Conservation (phyloP, 805 yeast species). For the Candida piceae region DNA sequence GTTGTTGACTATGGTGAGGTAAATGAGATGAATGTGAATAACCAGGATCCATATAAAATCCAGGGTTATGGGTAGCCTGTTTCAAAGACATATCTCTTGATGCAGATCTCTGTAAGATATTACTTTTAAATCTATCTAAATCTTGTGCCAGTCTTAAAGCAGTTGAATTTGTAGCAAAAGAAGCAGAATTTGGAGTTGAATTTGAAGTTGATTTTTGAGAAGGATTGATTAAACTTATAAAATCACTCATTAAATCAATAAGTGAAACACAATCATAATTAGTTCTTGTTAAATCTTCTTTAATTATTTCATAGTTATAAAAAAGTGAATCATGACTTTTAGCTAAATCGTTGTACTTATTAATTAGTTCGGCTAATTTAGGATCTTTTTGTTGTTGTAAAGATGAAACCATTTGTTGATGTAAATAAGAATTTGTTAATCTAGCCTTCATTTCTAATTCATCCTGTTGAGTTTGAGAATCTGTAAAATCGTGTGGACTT, state of each 20-base stretch:
- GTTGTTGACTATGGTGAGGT: constrained; percentile 6
- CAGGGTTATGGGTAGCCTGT: constrained; percentile 16
- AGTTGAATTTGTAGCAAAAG: constrained; percentile 4
- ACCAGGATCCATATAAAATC: constrained; percentile 13
- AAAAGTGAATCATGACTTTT: constrained; percentile 40
- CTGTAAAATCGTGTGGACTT: constrained; percentile 17
- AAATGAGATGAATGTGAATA: constrained; percentile 7
- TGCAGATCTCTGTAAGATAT: constrained; percentile 29
- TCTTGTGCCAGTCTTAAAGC: constrained; percentile 11
- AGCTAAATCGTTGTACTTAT: constrained; percentile 33
- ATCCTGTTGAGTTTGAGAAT: constrained; percentile 13
- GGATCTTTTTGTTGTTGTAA: constrained; percentile 12
- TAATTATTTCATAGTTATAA: constrained; percentile 42
- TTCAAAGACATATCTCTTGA: constrained; percentile 27
- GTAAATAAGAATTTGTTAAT: constrained; percentile 19
- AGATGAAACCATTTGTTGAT: constrained; percentile 18
- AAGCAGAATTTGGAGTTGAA: background rate
- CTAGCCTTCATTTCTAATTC: constrained; percentile 21
- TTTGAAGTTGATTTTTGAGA: constrained; percentile 2
- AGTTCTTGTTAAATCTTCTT: constrained; percentile 42
- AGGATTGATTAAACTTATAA: constrained; percentile 7
- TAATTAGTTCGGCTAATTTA: constrained; percentile 10
- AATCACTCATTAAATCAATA: constrained; percentile 36
- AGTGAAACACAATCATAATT: constrained; percentile 50
- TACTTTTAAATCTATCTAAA: constrained; percentile 24